A percentile compares a stretch with the other conserved stretches of the same genome.
Conservation (phyloP, 148 eudicot genomes). For the Hydrangea macrophylla region DNA sequence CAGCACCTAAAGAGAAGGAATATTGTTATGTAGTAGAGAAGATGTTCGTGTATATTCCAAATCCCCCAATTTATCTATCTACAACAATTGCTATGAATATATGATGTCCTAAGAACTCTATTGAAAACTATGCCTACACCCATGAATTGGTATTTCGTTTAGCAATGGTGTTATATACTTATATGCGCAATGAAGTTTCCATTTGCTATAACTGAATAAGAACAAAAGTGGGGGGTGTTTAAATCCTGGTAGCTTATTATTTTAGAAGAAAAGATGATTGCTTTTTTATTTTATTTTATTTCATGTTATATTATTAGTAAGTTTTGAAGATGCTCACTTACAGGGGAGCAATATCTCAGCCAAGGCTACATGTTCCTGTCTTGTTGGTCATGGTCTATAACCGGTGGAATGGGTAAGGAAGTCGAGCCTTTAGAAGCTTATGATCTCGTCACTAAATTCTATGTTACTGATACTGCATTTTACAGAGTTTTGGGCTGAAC, state of each 20-base stretch:
- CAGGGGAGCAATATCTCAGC: slow-evolving; percentile 95
- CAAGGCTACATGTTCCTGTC: slow-evolving; percentile 94
- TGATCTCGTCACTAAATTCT: too few species aligned
- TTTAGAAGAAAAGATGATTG: not conserved
- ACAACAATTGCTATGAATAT: too few species aligned
- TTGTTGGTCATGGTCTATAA: slow-evolving; percentile 87
- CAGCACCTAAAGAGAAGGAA: too few species aligned
- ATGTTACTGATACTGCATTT: too few species aligned
- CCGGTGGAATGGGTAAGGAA: slow-evolving; percentile 95
- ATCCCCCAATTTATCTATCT: too few species aligned
- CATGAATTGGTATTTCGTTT: not conserved
- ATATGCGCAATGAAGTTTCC: not conserved
- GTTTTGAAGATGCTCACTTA: slow-evolving; percentile 19
- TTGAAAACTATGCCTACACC: not conserved
- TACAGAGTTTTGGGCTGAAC: too few species aligned
- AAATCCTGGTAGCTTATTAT: not conserved
- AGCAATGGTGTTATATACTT: too few species aligned
- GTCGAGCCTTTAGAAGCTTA: too few species aligned
- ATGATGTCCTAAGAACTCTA: slow-evolving; percentile 5
- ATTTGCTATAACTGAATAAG: not conserved
- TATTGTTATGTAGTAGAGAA: too few species aligned
- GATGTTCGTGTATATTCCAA: too few species aligned
- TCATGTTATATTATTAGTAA: not conserved
- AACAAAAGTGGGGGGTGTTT: not conserved
- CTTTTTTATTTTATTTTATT: too few species aligned